Conservation (phyloP, 441 rosid genomes). For the Mallotus japonicus region DNA sequence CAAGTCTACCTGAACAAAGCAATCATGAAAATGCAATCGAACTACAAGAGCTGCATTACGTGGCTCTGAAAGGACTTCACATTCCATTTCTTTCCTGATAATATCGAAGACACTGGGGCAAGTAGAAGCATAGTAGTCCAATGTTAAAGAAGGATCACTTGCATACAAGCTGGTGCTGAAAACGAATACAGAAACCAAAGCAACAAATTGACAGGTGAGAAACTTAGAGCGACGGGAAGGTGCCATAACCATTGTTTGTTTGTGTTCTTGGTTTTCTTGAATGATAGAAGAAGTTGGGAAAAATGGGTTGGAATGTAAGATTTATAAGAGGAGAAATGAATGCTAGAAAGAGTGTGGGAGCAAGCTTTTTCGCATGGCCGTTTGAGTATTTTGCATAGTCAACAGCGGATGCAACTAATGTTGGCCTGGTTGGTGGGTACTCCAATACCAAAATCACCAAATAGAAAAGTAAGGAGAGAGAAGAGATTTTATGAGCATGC, state of each 20-base stretch:
- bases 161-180: constrained; percentile 34
- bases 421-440: constrained; percentile 71
- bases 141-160: constrained; percentile 50
- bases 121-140: constrained; percentile 65
- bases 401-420: constrained; percentile 81
- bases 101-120: constrained; percentile 65
- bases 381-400: constrained; percentile 49
- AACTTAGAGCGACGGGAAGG: constrained; percentile 13
- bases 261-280: constrained; percentile 17
- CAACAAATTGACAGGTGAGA: constrained; percentile 16
- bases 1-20: constrained; percentile 75
- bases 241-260: constrained; percentile 26
- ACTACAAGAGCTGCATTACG: constrained; percentile 71
- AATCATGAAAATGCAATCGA: constrained; percentile 87
- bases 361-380: constrained; percentile 19
- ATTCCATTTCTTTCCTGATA: constrained; percentile 74
- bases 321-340: constrained; percentile 35
- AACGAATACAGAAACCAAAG: constrained; percentile 29
- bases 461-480: constrained; percentile 2
- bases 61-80: constrained; percentile 71
- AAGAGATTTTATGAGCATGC: background rate
- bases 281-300: constrained; percentile 31
- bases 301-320: constrained; percentile 38
- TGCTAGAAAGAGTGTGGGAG: constrained; percentile 4
- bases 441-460: constrained; percentile 37